These are phyloP conservation scores for Lentinula sp. DNA, from an alignment of 768 basidiomycete species.

Conservation along the genomic window DNA sequence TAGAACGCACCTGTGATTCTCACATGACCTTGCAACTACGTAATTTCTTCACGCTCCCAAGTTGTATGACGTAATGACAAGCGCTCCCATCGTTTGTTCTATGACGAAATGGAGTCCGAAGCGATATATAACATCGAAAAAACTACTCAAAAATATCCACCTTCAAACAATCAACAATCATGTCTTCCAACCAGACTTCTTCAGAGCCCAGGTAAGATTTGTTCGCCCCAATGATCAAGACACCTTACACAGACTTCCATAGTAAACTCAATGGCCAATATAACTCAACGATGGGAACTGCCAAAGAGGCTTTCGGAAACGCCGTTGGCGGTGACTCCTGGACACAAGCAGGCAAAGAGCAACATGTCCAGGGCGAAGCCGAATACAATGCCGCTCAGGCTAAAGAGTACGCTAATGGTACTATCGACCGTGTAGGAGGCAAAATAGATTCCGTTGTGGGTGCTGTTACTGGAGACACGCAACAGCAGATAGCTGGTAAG, in stretches of 20 bases:
- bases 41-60: too few species aligned
- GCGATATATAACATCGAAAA: background rate
- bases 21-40: too few species aligned
- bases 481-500: conserved; percentile 39
- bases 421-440: conserved; percentile 35
- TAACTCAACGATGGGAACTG: conserved; percentile 13
- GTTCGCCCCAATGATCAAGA: background rate
- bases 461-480: conserved; percentile 46
- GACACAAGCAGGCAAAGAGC: conserved; percentile 22
- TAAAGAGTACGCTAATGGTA: conserved; percentile 46
- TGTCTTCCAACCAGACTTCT: background rate
- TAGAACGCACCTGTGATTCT: too few species aligned
- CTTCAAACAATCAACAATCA: background rate
- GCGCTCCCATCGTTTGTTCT: background rate
- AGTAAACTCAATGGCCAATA: background rate
- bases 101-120: background rate
- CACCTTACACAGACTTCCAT: background rate
- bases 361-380: conserved; percentile 25
- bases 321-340: conserved; percentile 23
- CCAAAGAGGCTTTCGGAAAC: conserved; percentile 19
- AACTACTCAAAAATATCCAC: background rate
- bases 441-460: conserved; percentile 50
- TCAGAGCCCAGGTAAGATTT: background rate
- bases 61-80: too few species aligned
- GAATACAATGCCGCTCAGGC: conserved; percentile 26